A percentile compares a stretch with the other conserved stretches of the same genome.
These are phyloP conservation scores for Metrosideros polymorpha DNA, from an alignment of 441 rosid species.

Conservation along the genomic window DNA sequence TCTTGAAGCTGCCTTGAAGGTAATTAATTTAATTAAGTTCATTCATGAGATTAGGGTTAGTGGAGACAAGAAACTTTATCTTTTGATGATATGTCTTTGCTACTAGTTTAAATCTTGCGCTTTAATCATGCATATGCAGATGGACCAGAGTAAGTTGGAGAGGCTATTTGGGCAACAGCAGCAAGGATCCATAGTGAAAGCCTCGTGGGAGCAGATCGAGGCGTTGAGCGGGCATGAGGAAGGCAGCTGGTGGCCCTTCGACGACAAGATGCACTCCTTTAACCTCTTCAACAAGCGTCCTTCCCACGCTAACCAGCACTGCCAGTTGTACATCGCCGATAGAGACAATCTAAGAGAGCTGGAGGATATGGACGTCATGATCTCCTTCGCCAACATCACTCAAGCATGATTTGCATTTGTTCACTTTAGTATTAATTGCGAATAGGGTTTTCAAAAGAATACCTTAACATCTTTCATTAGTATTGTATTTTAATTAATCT, in stretches of 20 bases:
- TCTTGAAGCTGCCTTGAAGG: constrained; percentile 47
- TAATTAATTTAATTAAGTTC: neutral
- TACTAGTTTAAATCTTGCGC: neutral
- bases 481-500: neutral
- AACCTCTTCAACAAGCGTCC: constrained; percentile 20
- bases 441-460: neutral
- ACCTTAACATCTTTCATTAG: too few species aligned
- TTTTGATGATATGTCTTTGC: neutral
- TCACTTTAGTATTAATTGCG: too few species aligned
- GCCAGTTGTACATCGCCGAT: constrained; percentile 26
- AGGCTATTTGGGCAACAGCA: constrained; percentile 19
- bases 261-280: neutral
- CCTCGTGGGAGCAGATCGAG: constrained; percentile 34
- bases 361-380: constrained; percentile 15
- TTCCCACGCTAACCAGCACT: constrained; percentile 14
- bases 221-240: constrained; percentile 22
- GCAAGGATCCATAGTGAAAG: constrained; percentile 21
- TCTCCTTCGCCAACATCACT: constrained; percentile 35
- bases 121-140: constrained; percentile 8
- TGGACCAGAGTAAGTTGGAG: constrained; percentile 23
- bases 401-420: constrained; percentile 6
- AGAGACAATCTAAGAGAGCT: constrained; percentile 18
- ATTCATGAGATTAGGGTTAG: neutral
- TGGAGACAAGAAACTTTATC: neutral
- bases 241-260: constrained; percentile 34